Evolutionary conservation across 768 basidiomycete species (phyloP).

Genomic region (Kwoniella sp.): DNA sequence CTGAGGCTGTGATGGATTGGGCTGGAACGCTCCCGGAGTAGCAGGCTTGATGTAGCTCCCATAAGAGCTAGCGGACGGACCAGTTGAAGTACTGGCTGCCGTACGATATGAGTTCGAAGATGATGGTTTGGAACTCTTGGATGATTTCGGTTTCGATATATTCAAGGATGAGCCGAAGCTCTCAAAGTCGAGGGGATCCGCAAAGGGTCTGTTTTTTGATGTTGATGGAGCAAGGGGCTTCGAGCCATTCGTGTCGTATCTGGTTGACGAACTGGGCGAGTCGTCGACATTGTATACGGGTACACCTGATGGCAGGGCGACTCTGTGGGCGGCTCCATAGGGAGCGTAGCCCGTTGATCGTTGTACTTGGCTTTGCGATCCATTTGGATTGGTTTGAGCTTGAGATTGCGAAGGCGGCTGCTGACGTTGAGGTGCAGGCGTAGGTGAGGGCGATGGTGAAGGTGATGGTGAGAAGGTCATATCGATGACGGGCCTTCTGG

Average conservation of each 20-base stretch:
- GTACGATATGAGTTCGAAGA: background rate
- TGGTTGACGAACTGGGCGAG: background rate
- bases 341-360: background rate
- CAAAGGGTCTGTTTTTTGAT: background rate
- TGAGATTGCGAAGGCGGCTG: background rate
- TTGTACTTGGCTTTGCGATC: too few species aligned
- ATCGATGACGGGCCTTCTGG: slow-evolving; percentile 15
- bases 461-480: slow-evolving; percentile 22
- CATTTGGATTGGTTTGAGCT: background rate
- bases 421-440: background rate
- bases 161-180: slow-evolving; percentile 14
- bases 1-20: background rate
- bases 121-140: background rate
- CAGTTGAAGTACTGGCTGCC: background rate
- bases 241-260: background rate
- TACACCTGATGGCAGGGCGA: background rate
- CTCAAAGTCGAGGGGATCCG: slow-evolving; percentile 17
- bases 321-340: background rate
- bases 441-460: slow-evolving; percentile 15
- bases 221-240: slow-evolving; percentile 5
- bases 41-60: slow-evolving; percentile 45
- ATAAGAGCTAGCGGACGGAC: background rate
- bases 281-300: background rate
- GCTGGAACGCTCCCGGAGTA: slow-evolving; percentile 34
- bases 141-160: slow-evolving; percentile 5